Base-by-base conservation (phyloP, 495 filamentous ascomycete genomes). In the Aspergillus biplanus region DNA sequence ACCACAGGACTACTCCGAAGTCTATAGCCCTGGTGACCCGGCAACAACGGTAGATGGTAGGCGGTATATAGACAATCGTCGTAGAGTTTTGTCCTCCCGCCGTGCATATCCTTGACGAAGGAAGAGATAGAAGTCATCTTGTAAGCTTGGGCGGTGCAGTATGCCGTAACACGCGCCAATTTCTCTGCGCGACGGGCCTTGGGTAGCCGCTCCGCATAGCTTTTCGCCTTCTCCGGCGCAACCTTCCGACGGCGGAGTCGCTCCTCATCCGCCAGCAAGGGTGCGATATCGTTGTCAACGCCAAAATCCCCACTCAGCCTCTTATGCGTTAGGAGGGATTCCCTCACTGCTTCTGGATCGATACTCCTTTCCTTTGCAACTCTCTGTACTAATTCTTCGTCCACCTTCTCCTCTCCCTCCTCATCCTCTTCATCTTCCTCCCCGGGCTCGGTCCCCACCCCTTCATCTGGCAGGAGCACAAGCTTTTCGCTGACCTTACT, bases 21-120 rank as follows among this genome's bases (percentile, higher is more conserved):
- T 53, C 95, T 82, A 70, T 92, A 97, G 6, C 96, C 95, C 37
- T 95, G 92, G 48, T 80, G 82, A 0, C 95, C 96, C 7, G 90
- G 89, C 54, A 98, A 78, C 53, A 99, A 73, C 8, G 95, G 95
- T 32, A 97, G 78, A 77, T 98, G 93, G 74, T 98, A 99, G 34
- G 94, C 95, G 6, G 87, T 90, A 69, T 99, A 99, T 18, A 99
- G 82, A 70, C 96, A 98, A 71, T 99, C 96, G 74, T 98, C 96
- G 74, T 99, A 99, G n/a, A 98, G 83, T 74, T 99, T 99, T 46
- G 93, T 96, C 77, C 91, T 86, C 0, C 92, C 96, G n/a, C 89
- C 89, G 82, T 99, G 95, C 70, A 86, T 86, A 50, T 89, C 91
- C 71, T 89, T 91, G 39, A 97, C 83, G 78, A 99, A 99, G 50